Conservation (phyloP, 495 filamentous ascomycete genomes). For the Penicillium cinerascens region DNA sequence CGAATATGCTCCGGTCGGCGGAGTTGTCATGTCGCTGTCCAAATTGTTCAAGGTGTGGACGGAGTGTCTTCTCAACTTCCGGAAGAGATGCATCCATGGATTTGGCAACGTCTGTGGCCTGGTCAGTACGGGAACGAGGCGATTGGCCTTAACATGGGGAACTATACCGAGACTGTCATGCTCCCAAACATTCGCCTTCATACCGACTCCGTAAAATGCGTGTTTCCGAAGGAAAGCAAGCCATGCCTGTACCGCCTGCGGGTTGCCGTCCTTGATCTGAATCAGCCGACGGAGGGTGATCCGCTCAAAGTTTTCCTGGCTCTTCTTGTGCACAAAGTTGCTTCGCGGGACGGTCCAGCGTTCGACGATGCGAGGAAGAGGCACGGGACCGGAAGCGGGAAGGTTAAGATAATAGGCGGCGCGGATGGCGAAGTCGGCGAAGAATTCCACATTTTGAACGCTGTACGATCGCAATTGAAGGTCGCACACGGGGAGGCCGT, state of each 20-base stretch:
- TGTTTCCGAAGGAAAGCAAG: constrained; percentile 86
- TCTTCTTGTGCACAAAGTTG: constrained; percentile 94
- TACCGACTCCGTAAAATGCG: constrained; percentile 89
- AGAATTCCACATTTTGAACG: constrained; percentile 88
- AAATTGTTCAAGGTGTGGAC: constrained; percentile 61
- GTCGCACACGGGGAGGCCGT: constrained; percentile 80
- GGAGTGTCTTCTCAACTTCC: constrained; percentile 57
- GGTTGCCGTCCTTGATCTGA: constrained; percentile 89
- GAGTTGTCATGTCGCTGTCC: constrained; percentile 50
- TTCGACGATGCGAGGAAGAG: constrained; percentile 81
- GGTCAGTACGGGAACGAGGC: constrained; percentile 1
- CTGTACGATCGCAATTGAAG: constrained; percentile 91
- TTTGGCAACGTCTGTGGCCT: constrained; percentile 56
- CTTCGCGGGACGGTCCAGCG: constrained; percentile 90
- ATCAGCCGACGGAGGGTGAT: constrained; percentile 82
- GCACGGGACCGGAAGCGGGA: constrained; percentile 80
- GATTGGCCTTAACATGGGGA: no score
- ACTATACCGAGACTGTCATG: constrained; percentile 65
- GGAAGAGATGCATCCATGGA: constrained; percentile 58
- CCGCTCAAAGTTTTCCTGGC: constrained; percentile 95
- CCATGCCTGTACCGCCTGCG: constrained; percentile 86
- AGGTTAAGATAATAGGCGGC: constrained; percentile 92
- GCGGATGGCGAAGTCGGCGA: constrained; percentile 89
- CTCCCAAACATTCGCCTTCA: constrained; percentile 98
- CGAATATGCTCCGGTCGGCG: constrained; percentile 20